Evolutionary conservation across 768 basidiomycete species (phyloP), one percentile per base, ranked within the genome.

Genomic region (Tricholomella constricta): DNA sequence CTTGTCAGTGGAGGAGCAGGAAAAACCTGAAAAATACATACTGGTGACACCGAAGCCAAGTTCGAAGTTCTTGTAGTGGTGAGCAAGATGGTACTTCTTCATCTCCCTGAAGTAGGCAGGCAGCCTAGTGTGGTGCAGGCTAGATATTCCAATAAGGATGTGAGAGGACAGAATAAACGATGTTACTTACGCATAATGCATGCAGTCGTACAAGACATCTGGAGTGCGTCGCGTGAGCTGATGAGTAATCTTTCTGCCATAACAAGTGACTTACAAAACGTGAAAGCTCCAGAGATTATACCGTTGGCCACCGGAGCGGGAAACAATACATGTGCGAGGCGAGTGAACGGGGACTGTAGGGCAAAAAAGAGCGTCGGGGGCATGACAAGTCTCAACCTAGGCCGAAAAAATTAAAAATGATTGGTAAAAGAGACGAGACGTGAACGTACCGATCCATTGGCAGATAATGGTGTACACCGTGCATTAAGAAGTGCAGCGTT

Each of bases 11-110:
- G 5, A 15, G 22, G 23, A 9, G 42, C 23, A 25, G 50, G 37
- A 32, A 35, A 7, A 37, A 20, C 20, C 2, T 31, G 45, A 56
- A 23, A 59, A 34, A 32, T 12, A 72, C 84, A 47, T 62, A 89
- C 91, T 94, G 6, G 95, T 98, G 10, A 98, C 95, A 27, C 96
- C 95, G 65, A 95, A 98, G 15, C 94, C 95, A 38, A 98, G 88
- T 65, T 97, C 94, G 68, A 93, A 96, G 76, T 97, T 96, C 73
- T 97, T 97, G 78, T 96, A 97, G 69, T 98, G 96, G 65, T 98
- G 95, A 6, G 93, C 94, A 57, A 99, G 82, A 63, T 99, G 97
- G 66, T 98, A 98, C 67, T 91, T 91, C 78, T 99, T 99, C 89
- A 91, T 89, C 66, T 94, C 88, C 52, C 79, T 80, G 72, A 98